These are phyloP conservation scores for Yarrowia galli DNA, from an alignment of 1,139 yeast species.

Conservation along the genomic window DNA sequence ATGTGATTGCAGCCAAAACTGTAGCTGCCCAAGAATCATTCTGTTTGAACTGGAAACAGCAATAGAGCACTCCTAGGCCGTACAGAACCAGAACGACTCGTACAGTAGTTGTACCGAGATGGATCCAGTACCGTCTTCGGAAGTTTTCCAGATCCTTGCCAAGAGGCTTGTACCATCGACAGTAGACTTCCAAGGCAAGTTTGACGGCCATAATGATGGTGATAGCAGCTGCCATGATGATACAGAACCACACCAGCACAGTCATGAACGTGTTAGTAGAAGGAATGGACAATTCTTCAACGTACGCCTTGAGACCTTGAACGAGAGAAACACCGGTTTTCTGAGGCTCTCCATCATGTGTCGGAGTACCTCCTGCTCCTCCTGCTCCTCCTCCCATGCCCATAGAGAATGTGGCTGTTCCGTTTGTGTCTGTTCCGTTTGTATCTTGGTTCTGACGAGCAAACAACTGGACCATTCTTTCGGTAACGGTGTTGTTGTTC, in stretches of 20 bases:
- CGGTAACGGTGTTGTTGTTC: background rate
- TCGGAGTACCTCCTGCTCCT: background rate
- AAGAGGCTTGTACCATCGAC: constrained; percentile 14
- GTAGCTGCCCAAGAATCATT: constrained; percentile 50
- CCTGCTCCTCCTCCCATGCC: constrained; percentile 18
- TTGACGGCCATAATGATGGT: constrained; percentile 44
- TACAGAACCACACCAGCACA: constrained; percentile 49
- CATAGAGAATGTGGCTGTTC: constrained; percentile 30
- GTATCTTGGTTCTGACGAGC: background rate
- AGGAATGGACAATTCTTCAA: constrained; percentile 49
- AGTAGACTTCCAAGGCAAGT: constrained; percentile 45
- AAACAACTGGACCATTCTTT: constrained; percentile 3
- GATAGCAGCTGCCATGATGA: constrained; percentile 46
- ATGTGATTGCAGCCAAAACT: constrained; percentile 48
- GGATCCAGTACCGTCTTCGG: constrained; percentile 45
- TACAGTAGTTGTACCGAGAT: constrained; percentile 45
- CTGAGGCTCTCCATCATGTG: background rate
- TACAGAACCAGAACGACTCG: constrained; percentile 48
- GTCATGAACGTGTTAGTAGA: constrained; percentile 50
- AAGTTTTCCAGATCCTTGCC: constrained; percentile 42
- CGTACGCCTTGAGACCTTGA: constrained; percentile 48
- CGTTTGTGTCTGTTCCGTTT: constrained; percentile 35
- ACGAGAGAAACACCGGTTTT: constrained; percentile 44
- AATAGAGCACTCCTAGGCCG: constrained; percentile 50
- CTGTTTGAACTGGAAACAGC: constrained; percentile 49